Evolutionary conservation across 768 basidiomycete genomes (phyloP).

Genomic region (Leccinum uliginosum): DNA sequence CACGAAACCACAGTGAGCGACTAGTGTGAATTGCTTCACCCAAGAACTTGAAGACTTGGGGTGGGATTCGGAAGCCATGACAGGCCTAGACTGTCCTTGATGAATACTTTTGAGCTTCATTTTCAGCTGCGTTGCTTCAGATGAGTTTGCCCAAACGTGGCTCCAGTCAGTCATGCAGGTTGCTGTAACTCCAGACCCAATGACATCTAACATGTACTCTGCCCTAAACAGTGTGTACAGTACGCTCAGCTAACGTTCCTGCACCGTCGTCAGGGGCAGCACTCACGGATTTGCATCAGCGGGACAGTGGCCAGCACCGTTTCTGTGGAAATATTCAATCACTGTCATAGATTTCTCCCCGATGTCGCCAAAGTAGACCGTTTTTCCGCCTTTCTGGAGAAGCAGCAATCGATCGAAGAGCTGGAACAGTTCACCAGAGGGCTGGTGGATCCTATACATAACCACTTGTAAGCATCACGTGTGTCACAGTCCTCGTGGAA

Average conservation of each 20-base stretch:
- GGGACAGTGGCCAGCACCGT: constrained; percentile 19
- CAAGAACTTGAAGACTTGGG: constrained; percentile 37
- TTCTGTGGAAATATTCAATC: constrained; percentile 22
- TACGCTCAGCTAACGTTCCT: neutral
- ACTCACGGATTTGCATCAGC: constrained; percentile 24
- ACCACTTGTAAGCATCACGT: neutral
- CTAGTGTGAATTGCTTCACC: constrained; percentile 31
- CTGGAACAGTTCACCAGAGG: constrained; percentile 49
- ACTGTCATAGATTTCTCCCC: constrained; percentile 21
- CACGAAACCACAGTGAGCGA: constrained; percentile 30
- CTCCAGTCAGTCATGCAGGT: constrained; percentile 46
- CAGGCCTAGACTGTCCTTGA: constrained; percentile 28
- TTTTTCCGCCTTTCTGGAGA: constrained; percentile 53
- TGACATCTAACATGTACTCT: constrained; percentile 48
- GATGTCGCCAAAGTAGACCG: constrained; percentile 60
- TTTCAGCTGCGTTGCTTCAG: constrained; percentile 35
- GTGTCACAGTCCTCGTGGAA: neutral
- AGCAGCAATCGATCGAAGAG: constrained; percentile 47
- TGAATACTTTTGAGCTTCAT: constrained; percentile 43
- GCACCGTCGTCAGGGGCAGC: neutral
- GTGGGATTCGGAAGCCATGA: constrained; percentile 18
- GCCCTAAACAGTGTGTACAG: constrained; percentile 28
- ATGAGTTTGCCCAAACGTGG: constrained; percentile 42
- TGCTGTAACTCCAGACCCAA: constrained; percentile 53
- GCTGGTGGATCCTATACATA: constrained; percentile 24